Base-by-base conservation (phyloP, 139 green algal genomes). In the Chlorella sp. region DNA sequence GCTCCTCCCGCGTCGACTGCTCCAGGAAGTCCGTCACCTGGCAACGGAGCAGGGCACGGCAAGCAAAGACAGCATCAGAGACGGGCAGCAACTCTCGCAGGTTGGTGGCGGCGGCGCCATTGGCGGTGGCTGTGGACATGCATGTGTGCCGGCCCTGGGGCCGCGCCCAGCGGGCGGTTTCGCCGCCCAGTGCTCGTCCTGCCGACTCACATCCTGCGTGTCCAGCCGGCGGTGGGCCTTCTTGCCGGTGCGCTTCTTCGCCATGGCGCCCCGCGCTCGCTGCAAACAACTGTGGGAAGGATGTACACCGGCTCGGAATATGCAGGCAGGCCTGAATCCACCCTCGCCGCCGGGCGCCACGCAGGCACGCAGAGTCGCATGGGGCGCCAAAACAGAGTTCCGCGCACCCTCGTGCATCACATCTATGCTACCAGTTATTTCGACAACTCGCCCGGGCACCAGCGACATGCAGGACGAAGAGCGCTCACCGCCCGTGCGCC, bases 21-120 rank as follows among this genome's bases (percentile, higher is more conserved):
- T 91, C 85, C 13, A 96, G 28, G 28, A 89, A 88, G 1, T 90
- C 79, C 34, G 93, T 86, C 4, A 96, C 86, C 94, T 96, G 89
- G 44, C 76, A 28, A 11, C 28, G 3, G 28, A 9, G 13, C 11
- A 41, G 5, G 28, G 65, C 28, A 41, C 6, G 9, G 65, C n/a
- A n/a, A n/a, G n/a, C n/a, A n/a, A n/a, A n/a, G n/a, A n/a, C n/a
- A n/a, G n/a, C n/a, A n/a, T n/a, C n/a, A n/a, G n/a, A n/a, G n/a
- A n/a, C n/a, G n/a, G n/a, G n/a, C n/a, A n/a, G n/a, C n/a, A n/a
- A n/a, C n/a, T n/a, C n/a, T n/a, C n/a, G n/a, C n/a, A n/a, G n/a
- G n/a, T n/a, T n/a, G 30, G 39, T 57, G 39, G 62, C 63, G 56
- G 38, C 80, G 32, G n/a, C 72, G 34, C 26, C 51, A 23, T 60